Base-by-base conservation (phyloP, 1,139 yeast species). In the Saccharomyces hybrid region DNA sequence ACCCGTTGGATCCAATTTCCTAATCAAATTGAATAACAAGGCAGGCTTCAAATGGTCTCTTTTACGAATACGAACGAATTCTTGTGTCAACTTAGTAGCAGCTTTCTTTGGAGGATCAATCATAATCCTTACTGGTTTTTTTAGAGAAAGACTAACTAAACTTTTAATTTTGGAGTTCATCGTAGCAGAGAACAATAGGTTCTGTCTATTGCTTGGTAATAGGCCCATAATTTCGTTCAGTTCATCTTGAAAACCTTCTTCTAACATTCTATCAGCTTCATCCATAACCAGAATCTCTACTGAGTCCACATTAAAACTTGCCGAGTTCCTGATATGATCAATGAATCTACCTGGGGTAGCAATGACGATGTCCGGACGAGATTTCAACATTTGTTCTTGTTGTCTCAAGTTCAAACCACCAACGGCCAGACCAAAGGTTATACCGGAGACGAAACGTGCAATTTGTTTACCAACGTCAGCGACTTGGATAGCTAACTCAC, bases 271-370 rank as follows among this genome's bases (percentile, higher is more conserved):
- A 77, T 95, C 99, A 55, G 99, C 98, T 27, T 65, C 68, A 75
- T 95, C 99, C 63, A 93, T 81, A 32, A 95, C 95, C 66, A 93
- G 76, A 56, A 95, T 88, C 72, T 93, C 99, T 53, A 93, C 91
- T 26, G 84, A 79, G 63, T 93, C 98, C 51, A 91, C 95, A 51
- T 84, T 83, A 72, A 93, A 93, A 53, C 95, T 85, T 8, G 97
- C 93, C 4, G 98, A 90, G 73, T 93, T 93, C 67, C 98, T 80
- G 55, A 95, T 83, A 73, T 93, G 99, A 72, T 93, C 99, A 66
- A 95, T 93, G 62, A 95, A 85, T 75, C 99, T 82, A 77, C 96
- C 96, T 1, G 96, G 96, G 0, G 99, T 93, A 27, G 99, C 99
- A 69, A 93, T 84, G 20, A 95, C 98, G 54, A 95, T 79, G 76